Conservation (phyloP, 139 green algal genomes). For the Pseudopediastrum boryanum region DNA sequence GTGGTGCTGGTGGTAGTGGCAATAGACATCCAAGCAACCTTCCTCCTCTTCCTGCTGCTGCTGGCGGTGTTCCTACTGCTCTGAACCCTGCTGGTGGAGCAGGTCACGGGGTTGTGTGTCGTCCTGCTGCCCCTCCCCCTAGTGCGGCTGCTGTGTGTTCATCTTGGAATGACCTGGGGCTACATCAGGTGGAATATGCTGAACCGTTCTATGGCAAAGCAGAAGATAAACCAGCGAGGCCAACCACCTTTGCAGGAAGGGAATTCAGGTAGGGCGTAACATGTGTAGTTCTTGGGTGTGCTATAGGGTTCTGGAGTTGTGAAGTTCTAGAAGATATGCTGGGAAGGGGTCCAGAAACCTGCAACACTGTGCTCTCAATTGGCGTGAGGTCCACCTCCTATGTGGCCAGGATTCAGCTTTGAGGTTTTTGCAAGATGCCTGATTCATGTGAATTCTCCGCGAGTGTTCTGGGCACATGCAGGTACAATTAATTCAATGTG, state of each 20-base stretch:
- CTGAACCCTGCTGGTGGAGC: neutral
- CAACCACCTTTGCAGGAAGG: constrained; percentile 57
- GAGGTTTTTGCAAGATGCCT: too few relatives aligned
- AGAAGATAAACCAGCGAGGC: constrained; percentile 49
- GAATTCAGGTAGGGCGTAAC: constrained; percentile 61
- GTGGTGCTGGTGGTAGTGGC: neutral
- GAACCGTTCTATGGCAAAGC: constrained; percentile 67
- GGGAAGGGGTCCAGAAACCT: too few relatives aligned
- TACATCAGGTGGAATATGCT: constrained; percentile 22
- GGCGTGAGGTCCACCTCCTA: too few relatives aligned
- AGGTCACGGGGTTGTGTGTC: neutral
- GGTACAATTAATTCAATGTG: too few relatives aligned
- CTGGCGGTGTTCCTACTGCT: neutral
- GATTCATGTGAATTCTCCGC: too few relatives aligned
- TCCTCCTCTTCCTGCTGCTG: constrained; percentile 14
- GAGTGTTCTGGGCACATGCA: too few relatives aligned
- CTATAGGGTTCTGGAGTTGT: neutral
- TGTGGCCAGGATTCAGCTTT: too few relatives aligned
- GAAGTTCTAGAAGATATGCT: too few relatives aligned
- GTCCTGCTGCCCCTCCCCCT: too few relatives aligned
- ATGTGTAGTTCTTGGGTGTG: neutral
- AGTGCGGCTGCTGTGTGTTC: too few relatives aligned
- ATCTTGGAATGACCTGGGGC: too few relatives aligned
- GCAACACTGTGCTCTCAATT: too few relatives aligned
- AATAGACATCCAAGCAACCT: neutral